A percentile compares a stretch with the other conserved stretches of the same genome.
phyloP scores from a whole-genome alignment of 1,284 basidiomycete species.

The Microbotryum silenes-acaulis region DNA sequence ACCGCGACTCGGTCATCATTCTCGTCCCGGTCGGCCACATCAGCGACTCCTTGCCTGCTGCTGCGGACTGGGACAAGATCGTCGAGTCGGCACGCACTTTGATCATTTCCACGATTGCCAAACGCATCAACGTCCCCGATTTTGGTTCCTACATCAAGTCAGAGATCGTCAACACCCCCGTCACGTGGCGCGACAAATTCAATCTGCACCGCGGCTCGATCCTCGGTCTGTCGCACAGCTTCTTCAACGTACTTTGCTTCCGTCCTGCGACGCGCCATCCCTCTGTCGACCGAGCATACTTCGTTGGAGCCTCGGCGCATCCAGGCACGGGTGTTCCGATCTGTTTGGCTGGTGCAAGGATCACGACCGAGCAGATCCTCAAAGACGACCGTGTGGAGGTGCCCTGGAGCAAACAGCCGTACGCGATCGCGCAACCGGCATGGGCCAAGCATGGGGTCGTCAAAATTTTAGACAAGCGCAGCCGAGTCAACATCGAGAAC shows the following conservation, averaged over 20 bases:
- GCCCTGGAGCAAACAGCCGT: too few species aligned
- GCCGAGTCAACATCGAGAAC: too few species aligned
- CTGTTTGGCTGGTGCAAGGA: conserved; percentile 29
- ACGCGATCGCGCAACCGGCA: too few species aligned
- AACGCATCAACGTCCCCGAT: conserved; percentile 26
- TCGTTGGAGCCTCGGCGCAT: conserved; percentile 42
- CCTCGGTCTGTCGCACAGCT: conserved; percentile 41
- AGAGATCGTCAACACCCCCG: conserved; percentile 38
- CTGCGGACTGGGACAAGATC: conserved; percentile 35
- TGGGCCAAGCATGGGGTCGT: too few species aligned
- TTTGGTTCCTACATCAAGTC: conserved; percentile 32
- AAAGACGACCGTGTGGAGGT: conserved; percentile 17
- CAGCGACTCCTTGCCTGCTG: conserved; percentile 21
- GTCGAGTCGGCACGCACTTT: conserved; percentile 32
- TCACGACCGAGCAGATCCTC: conserved; percentile 35
- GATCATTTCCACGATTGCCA: conserved; percentile 31
- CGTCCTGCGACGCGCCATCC: conserved; percentile 38
- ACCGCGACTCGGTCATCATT: conserved; percentile 42
- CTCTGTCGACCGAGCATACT: conserved; percentile 38
- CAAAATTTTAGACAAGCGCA: too few species aligned
- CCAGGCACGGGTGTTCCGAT: conserved; percentile 41
- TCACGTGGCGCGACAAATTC: conserved; percentile 42
- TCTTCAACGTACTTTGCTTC: conserved; percentile 38
- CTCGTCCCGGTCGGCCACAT: conserved; percentile 43
- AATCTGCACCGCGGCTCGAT: conserved; percentile 43